These are phyloP conservation scores for Penicillium sp. DNA, from an alignment of 2,329 filamentous ascomycete genomes.

Conservation along the genomic window DNA sequence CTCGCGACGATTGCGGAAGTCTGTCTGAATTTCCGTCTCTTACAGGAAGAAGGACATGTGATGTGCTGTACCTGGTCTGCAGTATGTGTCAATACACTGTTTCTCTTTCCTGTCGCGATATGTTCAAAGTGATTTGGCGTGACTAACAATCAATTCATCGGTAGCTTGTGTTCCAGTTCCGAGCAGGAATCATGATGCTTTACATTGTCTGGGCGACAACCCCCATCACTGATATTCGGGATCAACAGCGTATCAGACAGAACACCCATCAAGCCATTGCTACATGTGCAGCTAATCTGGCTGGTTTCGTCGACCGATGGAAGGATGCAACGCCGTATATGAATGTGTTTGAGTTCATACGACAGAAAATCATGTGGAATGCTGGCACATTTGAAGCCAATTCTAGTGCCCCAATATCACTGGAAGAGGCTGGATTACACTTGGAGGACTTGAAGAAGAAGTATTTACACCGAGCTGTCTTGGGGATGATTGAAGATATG, in stretches of 20 bases:
- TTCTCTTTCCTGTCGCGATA: background rate
- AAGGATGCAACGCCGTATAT: constrained; percentile 19
- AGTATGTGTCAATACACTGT: constrained; percentile 9
- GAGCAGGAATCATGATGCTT: constrained; percentile 22
- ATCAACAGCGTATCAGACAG: constrained; percentile 4
- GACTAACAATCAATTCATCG: background rate
- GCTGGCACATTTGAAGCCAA: background rate
- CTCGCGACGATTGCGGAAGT: constrained; percentile 22
- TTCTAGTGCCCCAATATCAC: background rate
- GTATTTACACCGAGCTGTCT: constrained; percentile 20
- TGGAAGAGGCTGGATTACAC: constrained; percentile 13
- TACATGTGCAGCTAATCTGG: constrained; percentile 17
- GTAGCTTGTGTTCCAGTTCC: constrained; percentile 24
- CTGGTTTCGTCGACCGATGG: constrained; percentile 21
- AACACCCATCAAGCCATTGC: constrained; percentile 16
- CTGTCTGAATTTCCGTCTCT: constrained; percentile 20
- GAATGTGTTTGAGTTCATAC: constrained; percentile 18
- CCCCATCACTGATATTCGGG: constrained; percentile 4
- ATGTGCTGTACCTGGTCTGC: constrained; percentile 27
- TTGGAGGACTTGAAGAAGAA: constrained; percentile 19
- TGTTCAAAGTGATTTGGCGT: background rate
- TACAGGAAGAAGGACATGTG: constrained; percentile 25
- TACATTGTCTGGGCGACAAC: constrained; percentile 21
- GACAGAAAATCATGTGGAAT: constrained; percentile 8
- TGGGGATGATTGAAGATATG: constrained; percentile 26